These are phyloP conservation scores for Medicago truncatula DNA, from an alignment of 306 rosid species.

Conservation along the genomic window DNA sequence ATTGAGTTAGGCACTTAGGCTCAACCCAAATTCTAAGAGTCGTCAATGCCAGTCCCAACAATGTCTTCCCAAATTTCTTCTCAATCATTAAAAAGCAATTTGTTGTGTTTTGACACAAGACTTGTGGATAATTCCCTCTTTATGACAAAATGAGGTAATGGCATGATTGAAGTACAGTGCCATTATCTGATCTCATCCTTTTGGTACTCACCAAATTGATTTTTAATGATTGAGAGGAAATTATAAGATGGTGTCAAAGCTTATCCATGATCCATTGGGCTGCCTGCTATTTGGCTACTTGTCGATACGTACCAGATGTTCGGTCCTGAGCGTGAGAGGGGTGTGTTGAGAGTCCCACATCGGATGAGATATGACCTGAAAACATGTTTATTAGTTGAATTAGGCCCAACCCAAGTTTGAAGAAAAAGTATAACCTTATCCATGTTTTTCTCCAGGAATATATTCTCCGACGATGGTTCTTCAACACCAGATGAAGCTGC, in stretches of 20 bases:
- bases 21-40: too few species aligned
- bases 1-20: too few species aligned
- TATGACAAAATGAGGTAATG: too few species aligned
- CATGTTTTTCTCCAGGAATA: conserved; percentile 62
- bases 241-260: background rate
- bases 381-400: background rate
- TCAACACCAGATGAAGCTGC: conserved; percentile 65
- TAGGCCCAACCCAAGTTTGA: background rate
- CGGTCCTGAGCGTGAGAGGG: too few species aligned
- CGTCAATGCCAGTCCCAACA: too few species aligned
- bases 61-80: too few species aligned
- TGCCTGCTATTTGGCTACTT: background rate
- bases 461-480: conserved; percentile 86
- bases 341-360: background rate
- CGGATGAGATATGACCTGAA: background rate
- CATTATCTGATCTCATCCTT: too few species aligned
- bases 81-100: too few species aligned
- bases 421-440: conserved; percentile 13
- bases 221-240: background rate
- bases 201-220: background rate
- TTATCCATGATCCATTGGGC: background rate
- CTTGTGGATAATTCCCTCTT: too few species aligned
- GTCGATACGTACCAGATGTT: too few species aligned
- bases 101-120: too few species aligned
- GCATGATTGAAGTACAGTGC: too few species aligned